Base-by-base conservation (phyloP, 1,284 basidiomycete species). In the Rhodotorula sp. region DNA sequence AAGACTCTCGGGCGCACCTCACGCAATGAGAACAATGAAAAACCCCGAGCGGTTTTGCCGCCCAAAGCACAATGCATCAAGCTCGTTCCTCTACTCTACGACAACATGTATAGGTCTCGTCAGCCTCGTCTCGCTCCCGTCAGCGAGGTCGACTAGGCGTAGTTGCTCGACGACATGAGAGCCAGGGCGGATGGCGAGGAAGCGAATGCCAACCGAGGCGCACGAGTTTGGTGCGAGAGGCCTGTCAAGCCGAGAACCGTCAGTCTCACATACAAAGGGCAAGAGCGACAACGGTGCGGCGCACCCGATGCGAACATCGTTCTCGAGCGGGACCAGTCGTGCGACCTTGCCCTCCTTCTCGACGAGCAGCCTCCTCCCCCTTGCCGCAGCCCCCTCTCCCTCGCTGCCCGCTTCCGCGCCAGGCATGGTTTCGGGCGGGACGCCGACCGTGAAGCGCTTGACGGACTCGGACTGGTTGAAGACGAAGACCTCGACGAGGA, bases 401-500 rank as follows among this genome's bases (percentile, higher is more conserved):
- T 41, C 14, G 27, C 44, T 19, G 27, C 45, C 13, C 50, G 25
- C 45, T 49, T 12, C 46, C 23, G 12, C 56, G 23, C 7, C 46
- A 12, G 48, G 34, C 7, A 7, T 25, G n/a, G 8, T 19, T 17
- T 13, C n/a, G 16, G 60, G 59, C 48, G 69, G 69, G 2, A 72
- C 68, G 3, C 73, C 70, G 2, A 76, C 66, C 4, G 64, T 64
- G 44, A 72, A 72, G 2, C 70, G 62, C 54, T 65, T 64, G 17
- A 70, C 70, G 27, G 45, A n/a, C 45, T 59, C 66, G 34, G 60
- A 64, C 4, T 64, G 64, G 52, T 76, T 76, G 27, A 67, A 45
- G 42, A 76, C 58, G 41, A 76, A 76, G 8, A 76, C 68, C 52
- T 76, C 68, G n/a, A 76, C 68, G 50, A 76, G 62, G 61, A 76